Conservation (phyloP, 2,329 filamentous ascomycete genomes). For the Sporothrix dimorphospora region DNA sequence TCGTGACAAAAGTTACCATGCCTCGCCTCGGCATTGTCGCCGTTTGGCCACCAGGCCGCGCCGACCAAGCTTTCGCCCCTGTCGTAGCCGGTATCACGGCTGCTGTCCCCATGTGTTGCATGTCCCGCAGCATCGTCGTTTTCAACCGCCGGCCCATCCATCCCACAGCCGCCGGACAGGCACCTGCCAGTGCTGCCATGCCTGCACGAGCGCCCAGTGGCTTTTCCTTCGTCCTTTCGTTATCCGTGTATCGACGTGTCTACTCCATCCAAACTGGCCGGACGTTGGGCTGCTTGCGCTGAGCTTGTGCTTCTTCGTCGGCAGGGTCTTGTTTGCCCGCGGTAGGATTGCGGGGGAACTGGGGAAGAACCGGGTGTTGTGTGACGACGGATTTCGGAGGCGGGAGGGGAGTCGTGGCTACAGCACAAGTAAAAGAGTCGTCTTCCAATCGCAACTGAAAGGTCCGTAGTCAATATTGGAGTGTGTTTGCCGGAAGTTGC, state of each 20-base stretch:
- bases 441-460: not conserved
- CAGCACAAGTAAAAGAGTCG: not conserved
- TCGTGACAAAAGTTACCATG: not conserved
- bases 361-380: not conserved
- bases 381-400: not conserved
- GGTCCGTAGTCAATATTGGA: not conserved
- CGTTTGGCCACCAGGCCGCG: not conserved
- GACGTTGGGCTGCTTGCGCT: not conserved
- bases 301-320: not conserved
- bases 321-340: not conserved
- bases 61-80: not conserved
- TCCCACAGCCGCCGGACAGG: not conserved
- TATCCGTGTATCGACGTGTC: not conserved
- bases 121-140: not conserved
- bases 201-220: not conserved
- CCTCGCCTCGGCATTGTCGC: not conserved
- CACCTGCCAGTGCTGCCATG: constrained; percentile 7
- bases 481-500: not conserved
- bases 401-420: not conserved
- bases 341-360: not conserved
- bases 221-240: not conserved
- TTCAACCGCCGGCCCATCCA: constrained; percentile 1
- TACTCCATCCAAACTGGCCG: not conserved
- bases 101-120: not conserved
- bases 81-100: not conserved